Evolutionary conservation across 2,329 filamentous ascomycete species (phyloP), one percentile per base, ranked within the genome.

Genomic region (Sporothrix protearum): DNA sequence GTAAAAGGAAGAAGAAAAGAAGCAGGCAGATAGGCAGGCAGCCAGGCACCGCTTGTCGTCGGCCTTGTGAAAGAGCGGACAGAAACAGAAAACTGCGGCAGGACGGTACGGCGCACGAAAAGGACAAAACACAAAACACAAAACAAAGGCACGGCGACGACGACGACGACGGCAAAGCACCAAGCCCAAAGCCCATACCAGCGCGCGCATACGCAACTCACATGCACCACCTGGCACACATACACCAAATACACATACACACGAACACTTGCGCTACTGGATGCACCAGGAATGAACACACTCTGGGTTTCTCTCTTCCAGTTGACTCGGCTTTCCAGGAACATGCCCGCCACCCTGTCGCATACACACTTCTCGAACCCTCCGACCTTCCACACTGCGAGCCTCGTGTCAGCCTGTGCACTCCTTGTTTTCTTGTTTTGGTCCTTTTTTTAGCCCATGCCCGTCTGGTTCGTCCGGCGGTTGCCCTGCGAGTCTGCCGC

Each of bases 341-440:
- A 68, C 66, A 55, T 28, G 49, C 66, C n/a, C 45, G 28, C 22
- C 45, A 47, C 25, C 14, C 16, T 33, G 16, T 25, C 16, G 9
- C 63, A 14, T 42, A 33, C 45, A 33, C 59, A 22, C 49, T 30
- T 64, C 36, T 64, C 30, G 7, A 12, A 19, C 36, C 49, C 28
- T 30, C 30, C 10, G 16, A 22, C 39, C 53, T 70, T 59, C 25
- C 53, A 49, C 42, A 51, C 57, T 42, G 42, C 28, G 19, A 67
- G 64, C 64, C 45, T 67, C 64, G 64, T 67, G 69, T 64, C 42
- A 70, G 69, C 69, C 57, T 70, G 57, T 69, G 57, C 66, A 19
- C 63, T 69, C 9, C 45, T 67, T 42, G 28, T 67, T 70, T 66
- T 70, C 45, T 53, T 67, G 33, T 59, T 51, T 68, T 68, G 42